Percentiles rank a stretch among this genome's conserved stretches.
These are phyloP conservation scores for Pythium phragmitis DNA, from an alignment of 352 stramenopile genomes.

Conservation along the genomic window DNA sequence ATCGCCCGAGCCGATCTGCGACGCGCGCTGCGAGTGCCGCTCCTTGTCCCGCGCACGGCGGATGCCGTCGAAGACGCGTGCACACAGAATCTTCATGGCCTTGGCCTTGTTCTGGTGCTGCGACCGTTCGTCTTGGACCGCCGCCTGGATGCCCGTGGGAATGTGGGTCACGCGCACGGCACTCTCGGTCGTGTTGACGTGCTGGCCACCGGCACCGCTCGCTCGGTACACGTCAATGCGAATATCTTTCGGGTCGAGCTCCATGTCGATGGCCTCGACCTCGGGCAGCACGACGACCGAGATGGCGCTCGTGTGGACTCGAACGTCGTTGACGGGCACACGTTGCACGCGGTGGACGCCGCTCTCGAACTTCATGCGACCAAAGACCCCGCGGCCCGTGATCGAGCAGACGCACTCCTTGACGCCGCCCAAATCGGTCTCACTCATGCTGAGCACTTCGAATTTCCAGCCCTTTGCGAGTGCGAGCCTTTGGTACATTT, in stretches of 20 bases:
- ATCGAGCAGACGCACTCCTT: conserved; percentile 82
- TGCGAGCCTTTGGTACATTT: conserved; percentile 93
- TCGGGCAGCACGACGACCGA: conserved; percentile 97
- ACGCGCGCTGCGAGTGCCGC: conserved; percentile 62
- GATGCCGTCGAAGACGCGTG: conserved; percentile 95
- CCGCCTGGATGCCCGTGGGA: conserved; percentile 91
- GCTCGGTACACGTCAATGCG: conserved; percentile 97
- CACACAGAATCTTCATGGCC: conserved; percentile 96
- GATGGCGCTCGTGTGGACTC: conserved; percentile 97
- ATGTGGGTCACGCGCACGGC: conserved; percentile 97
- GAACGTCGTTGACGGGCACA: conserved; percentile 95
- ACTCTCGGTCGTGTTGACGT: conserved; percentile 99
- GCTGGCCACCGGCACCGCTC: conserved; percentile 96
- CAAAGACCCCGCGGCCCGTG: conserved; percentile 87
- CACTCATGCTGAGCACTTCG: conserved; percentile 86
- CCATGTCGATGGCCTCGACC: conserved; percentile 78
- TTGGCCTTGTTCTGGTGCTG: conserved; percentile 99
- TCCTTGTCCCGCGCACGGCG: conserved; percentile 61
- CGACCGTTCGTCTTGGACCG: conserved; percentile 94
- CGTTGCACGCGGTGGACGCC: conserved; percentile 98
- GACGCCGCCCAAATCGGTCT: conserved; percentile 83
- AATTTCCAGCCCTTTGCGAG: conserved; percentile 87
- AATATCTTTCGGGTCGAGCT: conserved; percentile 95
- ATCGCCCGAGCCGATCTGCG: conserved; percentile 94
- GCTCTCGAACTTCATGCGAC: conserved; percentile 98